These are phyloP conservation scores for Salix brachista DNA, from an alignment of 345 rosid species.

Conservation along the genomic window DNA sequence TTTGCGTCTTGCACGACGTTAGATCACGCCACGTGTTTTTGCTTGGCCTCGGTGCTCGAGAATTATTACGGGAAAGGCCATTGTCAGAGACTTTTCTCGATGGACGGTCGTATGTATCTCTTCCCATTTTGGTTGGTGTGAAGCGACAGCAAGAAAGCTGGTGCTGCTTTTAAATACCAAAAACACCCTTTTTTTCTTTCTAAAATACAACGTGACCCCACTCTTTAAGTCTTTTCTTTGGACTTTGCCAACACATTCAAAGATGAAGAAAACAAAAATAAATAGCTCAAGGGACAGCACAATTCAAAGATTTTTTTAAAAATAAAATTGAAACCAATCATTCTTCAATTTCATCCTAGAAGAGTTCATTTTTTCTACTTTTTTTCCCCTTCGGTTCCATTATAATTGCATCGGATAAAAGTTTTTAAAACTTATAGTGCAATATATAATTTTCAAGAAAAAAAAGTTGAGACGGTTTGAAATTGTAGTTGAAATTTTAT, in stretches of 20 bases:
- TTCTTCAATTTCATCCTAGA: no score
- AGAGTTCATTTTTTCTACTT: no score
- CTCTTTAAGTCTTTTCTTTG: neutral
- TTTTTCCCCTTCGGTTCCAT: no score
- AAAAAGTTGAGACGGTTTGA: no score
- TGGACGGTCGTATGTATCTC: neutral
- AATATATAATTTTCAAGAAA: no score
- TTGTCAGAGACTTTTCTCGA: neutral
- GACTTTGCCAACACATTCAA: neutral
- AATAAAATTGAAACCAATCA: no score
- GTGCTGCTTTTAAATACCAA: neutral
- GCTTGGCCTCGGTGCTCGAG: neutral
- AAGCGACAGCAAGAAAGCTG: neutral
- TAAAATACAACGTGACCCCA: neutral
- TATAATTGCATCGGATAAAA: no score
- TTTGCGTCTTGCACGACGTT: neutral
- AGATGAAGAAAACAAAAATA: no score
- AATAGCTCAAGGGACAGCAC: no score
- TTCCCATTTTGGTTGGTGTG: neutral
- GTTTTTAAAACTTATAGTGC: no score
- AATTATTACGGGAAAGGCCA: neutral
- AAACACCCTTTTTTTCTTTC: neutral
- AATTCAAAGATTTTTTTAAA: no score
- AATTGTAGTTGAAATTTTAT: no score
- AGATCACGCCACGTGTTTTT: neutral